These are phyloP conservation scores for Exidia glandulosa DNA, from an alignment of 768 basidiomycete genomes.

Conservation along the genomic window DNA sequence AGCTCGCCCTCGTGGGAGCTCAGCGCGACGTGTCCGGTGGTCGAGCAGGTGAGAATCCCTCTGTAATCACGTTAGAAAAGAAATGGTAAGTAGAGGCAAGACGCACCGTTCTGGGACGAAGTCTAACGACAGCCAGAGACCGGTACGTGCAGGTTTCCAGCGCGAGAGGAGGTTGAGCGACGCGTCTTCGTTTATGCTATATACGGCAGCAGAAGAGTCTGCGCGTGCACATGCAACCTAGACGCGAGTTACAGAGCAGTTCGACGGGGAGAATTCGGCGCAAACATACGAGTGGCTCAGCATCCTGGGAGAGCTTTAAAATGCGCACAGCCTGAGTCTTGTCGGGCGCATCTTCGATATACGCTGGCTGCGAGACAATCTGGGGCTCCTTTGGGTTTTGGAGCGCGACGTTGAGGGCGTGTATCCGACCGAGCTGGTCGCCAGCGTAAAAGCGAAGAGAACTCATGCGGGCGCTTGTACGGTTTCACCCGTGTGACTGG, in stretches of 20 bases:
- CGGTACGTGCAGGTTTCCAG: constrained; percentile 46
- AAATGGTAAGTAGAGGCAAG: constrained; percentile 2
- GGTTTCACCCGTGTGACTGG: not conserved
- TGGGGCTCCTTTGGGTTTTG: constrained; percentile 10
- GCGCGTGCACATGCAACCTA: constrained; percentile 60
- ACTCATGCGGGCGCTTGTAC: not conserved
- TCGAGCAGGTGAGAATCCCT: constrained; percentile 57
- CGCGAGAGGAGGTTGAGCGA: constrained; percentile 27
- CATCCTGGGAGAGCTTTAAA: constrained; percentile 19
- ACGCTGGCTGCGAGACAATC: not conserved
- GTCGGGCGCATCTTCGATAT: constrained; percentile 22
- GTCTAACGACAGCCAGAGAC: constrained; percentile 43
- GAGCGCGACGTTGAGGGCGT: constrained; percentile 37
- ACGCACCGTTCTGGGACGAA: constrained; percentile 24
- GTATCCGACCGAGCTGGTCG: constrained; percentile 71
- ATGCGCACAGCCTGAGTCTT: constrained; percentile 29
- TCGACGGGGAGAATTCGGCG: not conserved
- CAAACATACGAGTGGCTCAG: constrained; percentile 20
- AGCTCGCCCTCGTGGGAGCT: constrained; percentile 20
- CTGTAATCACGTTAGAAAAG: constrained; percentile 15
- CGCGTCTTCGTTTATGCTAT: constrained; percentile 29
- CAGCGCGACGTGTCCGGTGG: constrained; percentile 59
- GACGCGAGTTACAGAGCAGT: constrained; percentile 25
- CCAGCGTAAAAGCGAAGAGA: constrained; percentile 54
- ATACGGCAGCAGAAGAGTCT: constrained; percentile 42